phyloP scores from a whole-genome alignment of 495 filamentous ascomycete species.

The Neurospora hispaniola region DNA sequence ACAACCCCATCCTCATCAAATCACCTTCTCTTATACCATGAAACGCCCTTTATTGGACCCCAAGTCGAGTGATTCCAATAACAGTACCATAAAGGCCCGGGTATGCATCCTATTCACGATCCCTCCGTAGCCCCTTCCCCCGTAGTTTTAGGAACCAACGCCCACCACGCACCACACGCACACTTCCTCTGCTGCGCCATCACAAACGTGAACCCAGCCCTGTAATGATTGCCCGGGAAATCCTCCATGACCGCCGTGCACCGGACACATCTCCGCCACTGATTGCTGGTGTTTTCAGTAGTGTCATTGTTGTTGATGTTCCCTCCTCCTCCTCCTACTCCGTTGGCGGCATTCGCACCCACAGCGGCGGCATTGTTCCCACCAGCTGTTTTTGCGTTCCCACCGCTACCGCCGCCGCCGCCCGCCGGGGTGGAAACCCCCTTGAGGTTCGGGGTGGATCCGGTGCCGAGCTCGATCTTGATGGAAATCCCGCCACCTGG shows the following conservation, averaged over 20 bases:
- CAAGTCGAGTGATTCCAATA: neutral
- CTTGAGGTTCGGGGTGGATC: neutral
- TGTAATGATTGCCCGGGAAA: constrained; percentile 19
- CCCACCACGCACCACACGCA: constrained; percentile 41
- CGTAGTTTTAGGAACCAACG: constrained; percentile 19
- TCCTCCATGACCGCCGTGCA: constrained; percentile 59
- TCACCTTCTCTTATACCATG: neutral
- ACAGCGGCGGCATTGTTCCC: neutral
- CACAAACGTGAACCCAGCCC: constrained; percentile 38
- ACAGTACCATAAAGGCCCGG: neutral
- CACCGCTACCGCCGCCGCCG: neutral
- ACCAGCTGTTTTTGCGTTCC: neutral
- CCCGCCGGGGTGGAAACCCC: neutral
- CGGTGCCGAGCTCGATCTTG: neutral
- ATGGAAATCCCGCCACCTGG: neutral
- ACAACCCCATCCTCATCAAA: neutral
- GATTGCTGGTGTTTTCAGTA: constrained; percentile 5
- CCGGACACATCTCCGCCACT: constrained; percentile 47
- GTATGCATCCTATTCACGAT: neutral
- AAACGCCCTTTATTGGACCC: neutral
- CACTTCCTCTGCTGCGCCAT: constrained; percentile 42
- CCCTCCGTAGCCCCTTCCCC: neutral
- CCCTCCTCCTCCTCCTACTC: neutral
- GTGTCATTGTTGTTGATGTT: neutral
- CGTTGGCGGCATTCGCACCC: neutral